Percentiles rank a stretch among this genome's conserved stretches.
phyloP scores from a whole-genome alignment of 169 alveolate genomes.

The Theileria annulata region DNA sequence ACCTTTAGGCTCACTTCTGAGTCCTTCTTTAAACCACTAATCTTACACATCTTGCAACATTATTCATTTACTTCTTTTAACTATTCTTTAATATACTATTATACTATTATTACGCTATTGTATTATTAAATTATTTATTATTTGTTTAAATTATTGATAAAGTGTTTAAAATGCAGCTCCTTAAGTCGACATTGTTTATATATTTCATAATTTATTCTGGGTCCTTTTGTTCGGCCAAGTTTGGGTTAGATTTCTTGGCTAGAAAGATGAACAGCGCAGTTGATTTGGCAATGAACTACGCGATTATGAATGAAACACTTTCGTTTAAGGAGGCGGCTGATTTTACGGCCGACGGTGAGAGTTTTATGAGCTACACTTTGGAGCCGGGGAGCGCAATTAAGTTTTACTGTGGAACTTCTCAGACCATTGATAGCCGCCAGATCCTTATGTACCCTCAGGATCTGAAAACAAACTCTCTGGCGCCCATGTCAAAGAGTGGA shows the following conservation, averaged over 20 bases:
- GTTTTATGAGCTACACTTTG: slow-evolving; percentile 6
- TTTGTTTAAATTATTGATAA: background rate
- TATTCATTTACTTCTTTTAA: background rate
- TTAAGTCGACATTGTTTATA: background rate
- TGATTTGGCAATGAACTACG: slow-evolving; percentile 15
- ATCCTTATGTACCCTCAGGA: slow-evolving; percentile 26
- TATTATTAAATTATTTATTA: too few species aligned
- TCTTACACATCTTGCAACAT: slow-evolving; percentile 7
- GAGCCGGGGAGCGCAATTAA: slow-evolving; percentile 45
- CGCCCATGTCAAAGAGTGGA: slow-evolving; percentile 33
- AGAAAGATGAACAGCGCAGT: slow-evolving; percentile 5
- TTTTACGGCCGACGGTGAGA: slow-evolving; percentile 34
- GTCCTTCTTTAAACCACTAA: background rate
- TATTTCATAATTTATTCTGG: background rate
- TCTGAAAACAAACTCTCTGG: slow-evolving; percentile 23
- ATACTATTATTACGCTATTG: background rate
- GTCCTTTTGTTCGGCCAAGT: background rate
- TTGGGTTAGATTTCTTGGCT: background rate
- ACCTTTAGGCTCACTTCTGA: slow-evolving; percentile 3
- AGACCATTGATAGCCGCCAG: background rate
- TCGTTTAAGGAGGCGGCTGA: slow-evolving; percentile 19
- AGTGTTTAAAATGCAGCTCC: background rate
- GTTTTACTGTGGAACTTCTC: slow-evolving; percentile 31
- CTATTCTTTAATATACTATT: background rate
- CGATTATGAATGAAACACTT: slow-evolving; percentile 16